These are phyloP conservation scores for Leccinum subgranulosum DNA, from an alignment of 768 basidiomycete genomes.

Conservation along the genomic window DNA sequence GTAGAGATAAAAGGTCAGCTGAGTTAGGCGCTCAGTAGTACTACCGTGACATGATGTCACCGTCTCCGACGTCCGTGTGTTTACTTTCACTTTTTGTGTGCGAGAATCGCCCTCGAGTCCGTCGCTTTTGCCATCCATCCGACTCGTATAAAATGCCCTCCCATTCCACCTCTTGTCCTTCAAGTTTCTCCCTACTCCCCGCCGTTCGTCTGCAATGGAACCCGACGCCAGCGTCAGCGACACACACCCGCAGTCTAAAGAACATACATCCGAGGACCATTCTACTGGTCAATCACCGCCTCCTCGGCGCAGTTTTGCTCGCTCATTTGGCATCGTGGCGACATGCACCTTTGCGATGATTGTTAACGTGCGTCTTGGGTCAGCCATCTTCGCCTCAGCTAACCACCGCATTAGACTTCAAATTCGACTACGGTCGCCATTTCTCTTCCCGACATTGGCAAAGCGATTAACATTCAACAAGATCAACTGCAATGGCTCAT, in stretches of 20 bases:
- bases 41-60: too few relatives aligned
- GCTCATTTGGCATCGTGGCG: conserved; percentile 30
- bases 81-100: too few relatives aligned
- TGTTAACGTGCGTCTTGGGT: conserved; percentile 28
- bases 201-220: conserved; percentile 4
- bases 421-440: conserved; percentile 46
- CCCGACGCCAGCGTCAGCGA: conserved; percentile 7
- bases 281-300: neutral
- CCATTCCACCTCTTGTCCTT: too few relatives aligned
- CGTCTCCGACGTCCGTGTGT: too few relatives aligned
- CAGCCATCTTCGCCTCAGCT: neutral
- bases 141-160: too few relatives aligned
- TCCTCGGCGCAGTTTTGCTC: conserved; percentile 21
- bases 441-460: conserved; percentile 49
- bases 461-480: conserved; percentile 46
- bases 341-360: conserved; percentile 42
- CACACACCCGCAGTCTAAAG: conserved; percentile 31
- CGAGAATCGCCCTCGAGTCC: too few relatives aligned
- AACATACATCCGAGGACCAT: conserved; percentile 6
- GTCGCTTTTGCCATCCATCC: too few relatives aligned
- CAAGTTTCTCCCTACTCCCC: too few relatives aligned
- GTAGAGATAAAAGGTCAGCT: too few relatives aligned
- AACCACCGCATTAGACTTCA: conserved; percentile 23
- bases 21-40: too few relatives aligned
- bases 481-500: conserved; percentile 62